Percentiles rank a stretch among this genome's conserved stretches.
Evolutionary conservation across 2,329 filamentous ascomycete species (phyloP).

Genomic region (Dactylellina parvicollis): DNA sequence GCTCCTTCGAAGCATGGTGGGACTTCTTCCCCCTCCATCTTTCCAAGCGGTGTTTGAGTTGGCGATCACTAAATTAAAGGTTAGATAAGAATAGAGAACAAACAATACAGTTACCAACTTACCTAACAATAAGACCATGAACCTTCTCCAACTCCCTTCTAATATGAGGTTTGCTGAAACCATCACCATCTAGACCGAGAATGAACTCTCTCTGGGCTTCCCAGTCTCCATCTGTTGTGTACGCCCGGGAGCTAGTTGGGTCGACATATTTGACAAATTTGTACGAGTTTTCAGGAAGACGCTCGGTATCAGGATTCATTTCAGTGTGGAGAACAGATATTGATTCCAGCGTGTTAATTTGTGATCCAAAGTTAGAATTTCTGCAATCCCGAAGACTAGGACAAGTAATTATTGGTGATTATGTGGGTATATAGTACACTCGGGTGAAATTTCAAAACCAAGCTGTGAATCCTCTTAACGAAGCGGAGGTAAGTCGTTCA

Average conservation of each 20-base stretch:
- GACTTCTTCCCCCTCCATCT: not conserved
- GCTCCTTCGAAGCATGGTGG: too few species aligned
- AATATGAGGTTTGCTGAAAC: not conserved
- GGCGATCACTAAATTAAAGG: not conserved
- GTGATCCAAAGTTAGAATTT: too few species aligned
- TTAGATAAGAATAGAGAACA: not conserved
- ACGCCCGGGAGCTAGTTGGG: not conserved
- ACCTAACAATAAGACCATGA: not conserved
- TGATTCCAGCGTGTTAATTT: too few species aligned
- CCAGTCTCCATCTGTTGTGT: not conserved
- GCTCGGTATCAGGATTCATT: too few species aligned
- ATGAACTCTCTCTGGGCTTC: not conserved
- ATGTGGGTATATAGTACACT: too few species aligned
- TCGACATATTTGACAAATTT: not conserved
- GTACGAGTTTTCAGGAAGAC: too few species aligned
- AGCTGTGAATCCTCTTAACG: too few species aligned
- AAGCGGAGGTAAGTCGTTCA: too few species aligned
- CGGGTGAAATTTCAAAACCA: too few species aligned
- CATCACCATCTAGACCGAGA: not conserved
- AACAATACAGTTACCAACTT: not conserved
- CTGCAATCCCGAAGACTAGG: too few species aligned
- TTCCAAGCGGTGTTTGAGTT: conserved; percentile 1
- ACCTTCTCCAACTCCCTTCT: not conserved
- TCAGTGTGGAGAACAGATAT: too few species aligned
- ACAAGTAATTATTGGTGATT: not conserved